Conservation (phyloP, 148 eudicot species). For the Heliamphora exappendiculata region DNA sequence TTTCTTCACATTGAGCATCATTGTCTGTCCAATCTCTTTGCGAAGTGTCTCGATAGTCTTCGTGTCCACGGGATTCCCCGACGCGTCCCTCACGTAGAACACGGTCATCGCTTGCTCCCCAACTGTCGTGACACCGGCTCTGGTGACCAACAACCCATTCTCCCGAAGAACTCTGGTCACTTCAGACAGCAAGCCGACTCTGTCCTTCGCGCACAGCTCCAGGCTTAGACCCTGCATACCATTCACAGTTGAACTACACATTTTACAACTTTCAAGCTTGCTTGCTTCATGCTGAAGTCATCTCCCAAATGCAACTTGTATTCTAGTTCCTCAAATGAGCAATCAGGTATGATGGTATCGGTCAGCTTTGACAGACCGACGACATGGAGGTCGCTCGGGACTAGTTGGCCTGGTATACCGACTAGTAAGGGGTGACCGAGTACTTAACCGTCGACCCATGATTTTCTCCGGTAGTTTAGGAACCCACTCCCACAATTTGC, state of each 20-base stretch:
- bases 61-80: constrained; percentile 61
- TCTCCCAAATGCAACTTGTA: too few relatives aligned
- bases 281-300: background rate
- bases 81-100: constrained; percentile 65
- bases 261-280: too few relatives aligned
- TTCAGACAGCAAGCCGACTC: constrained; percentile 59
- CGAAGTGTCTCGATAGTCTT: constrained; percentile 54
- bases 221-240: constrained; percentile 46
- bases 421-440: too few relatives aligned
- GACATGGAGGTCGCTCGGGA: too few relatives aligned
- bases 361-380: too few relatives aligned
- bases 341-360: too few relatives aligned
- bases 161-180: constrained; percentile 57
- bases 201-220: constrained; percentile 59
- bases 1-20: constrained; percentile 75
- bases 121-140: constrained; percentile 65
- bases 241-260: background rate
- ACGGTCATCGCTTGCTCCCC: constrained; percentile 59
- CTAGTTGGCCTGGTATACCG: too few relatives aligned
- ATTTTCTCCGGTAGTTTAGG: too few relatives aligned
- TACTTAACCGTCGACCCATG: too few relatives aligned
- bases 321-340: too few relatives aligned
- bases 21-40: constrained; percentile 53
- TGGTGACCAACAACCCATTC: constrained; percentile 54
- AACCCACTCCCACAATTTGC: too few relatives aligned